Evolutionary conservation across 179 eudicot genomes (phyloP).

Genomic region (Silene noctiflora): DNA sequence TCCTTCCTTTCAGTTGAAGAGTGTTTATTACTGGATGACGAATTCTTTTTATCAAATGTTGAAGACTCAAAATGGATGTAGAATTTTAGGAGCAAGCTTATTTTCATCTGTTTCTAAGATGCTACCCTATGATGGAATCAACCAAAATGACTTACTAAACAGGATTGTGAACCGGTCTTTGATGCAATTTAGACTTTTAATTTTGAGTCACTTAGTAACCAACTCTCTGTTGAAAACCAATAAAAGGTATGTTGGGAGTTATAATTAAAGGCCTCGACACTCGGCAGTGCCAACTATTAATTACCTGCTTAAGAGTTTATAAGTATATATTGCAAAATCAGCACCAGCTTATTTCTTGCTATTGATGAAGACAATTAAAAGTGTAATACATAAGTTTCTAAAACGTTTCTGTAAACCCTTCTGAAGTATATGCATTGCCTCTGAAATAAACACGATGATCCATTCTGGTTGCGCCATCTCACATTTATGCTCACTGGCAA

Average conservation of each 20-base stretch:
- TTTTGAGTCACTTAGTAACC: no score
- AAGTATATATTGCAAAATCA: background rate
- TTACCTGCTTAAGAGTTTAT: no score
- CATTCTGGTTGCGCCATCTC: slow-evolving; percentile 23
- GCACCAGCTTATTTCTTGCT: background rate
- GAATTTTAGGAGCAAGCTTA: background rate
- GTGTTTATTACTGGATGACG: background rate
- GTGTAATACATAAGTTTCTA: background rate
- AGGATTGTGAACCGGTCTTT: no score
- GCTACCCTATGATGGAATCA: background rate
- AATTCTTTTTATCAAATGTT: background rate
- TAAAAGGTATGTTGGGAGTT: no score
- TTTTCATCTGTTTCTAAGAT: background rate
- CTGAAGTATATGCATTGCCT: slow-evolving; percentile 6
- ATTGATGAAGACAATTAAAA: background rate
- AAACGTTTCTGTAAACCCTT: slow-evolving; percentile 1
- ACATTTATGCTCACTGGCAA: slow-evolving; percentile 44
- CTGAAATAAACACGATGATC: background rate
- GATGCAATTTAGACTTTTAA: no score
- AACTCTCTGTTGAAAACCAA: no score
- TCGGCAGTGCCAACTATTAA: no score
- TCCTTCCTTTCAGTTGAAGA: background rate
- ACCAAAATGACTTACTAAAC: background rate
- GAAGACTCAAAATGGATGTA: background rate
- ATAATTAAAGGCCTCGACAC: no score